A percentile compares a stretch with the other conserved stretches of the same genome.
Conservation (phyloP, 2,329 filamentous ascomycete species). For the Alternaria arborescens region DNA sequence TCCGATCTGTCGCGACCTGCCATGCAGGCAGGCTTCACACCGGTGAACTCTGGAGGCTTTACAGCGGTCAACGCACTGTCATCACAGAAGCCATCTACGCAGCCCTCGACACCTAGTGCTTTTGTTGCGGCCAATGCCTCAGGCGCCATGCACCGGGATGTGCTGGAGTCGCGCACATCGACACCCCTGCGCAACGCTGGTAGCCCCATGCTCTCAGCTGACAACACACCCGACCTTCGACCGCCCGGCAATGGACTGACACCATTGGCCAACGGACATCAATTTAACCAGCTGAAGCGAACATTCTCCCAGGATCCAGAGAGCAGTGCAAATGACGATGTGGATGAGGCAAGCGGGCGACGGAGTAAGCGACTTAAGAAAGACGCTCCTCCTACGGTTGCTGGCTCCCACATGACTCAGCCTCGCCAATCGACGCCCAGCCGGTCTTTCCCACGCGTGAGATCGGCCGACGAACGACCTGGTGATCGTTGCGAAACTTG, state of each 20-base stretch:
- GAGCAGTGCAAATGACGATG: constrained; percentile 69
- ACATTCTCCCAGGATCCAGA: constrained; percentile 65
- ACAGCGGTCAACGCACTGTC: constrained; percentile 69
- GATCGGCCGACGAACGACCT: constrained; percentile 61
- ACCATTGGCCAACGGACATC: constrained; percentile 60
- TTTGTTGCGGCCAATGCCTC: constrained; percentile 68
- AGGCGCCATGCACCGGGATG: constrained; percentile 62
- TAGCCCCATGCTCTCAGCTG: constrained; percentile 70
- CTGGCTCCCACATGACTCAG: constrained; percentile 95
- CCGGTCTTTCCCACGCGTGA: constrained; percentile 63
- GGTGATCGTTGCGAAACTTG: constrained; percentile 86
- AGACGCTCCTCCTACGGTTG: constrained; percentile 78
- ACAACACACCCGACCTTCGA: constrained; percentile 71
- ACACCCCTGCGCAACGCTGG: constrained; percentile 67
- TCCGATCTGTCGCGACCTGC: constrained; percentile 67
- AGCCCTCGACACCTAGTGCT: constrained; percentile 37
- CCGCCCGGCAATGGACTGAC: constrained; percentile 59
- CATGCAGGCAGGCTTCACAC: constrained; percentile 71
- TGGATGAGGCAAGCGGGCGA: constrained; percentile 61
- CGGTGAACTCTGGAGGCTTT: constrained; percentile 72
- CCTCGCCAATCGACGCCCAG: constrained; percentile 82
- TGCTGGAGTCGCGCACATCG: constrained; percentile 62
- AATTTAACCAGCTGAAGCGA: constrained; percentile 74
- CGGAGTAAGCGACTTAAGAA: constrained; percentile 95
- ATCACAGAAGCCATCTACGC: constrained; percentile 29